Base-by-base conservation (phyloP, 1,139 yeast genomes). In the Yamadazyma pseudoaaseri region DNA sequence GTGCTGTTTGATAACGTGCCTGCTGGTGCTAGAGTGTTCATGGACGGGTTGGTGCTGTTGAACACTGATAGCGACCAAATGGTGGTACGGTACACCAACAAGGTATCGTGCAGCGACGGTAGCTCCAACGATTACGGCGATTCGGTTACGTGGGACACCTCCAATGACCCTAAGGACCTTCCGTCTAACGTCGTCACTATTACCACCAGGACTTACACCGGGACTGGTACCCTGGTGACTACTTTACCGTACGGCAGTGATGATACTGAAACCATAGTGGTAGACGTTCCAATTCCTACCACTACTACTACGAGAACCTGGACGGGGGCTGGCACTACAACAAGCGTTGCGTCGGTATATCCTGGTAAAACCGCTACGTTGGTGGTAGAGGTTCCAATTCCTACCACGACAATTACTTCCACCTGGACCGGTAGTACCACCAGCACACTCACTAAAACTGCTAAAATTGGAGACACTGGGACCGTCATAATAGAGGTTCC, bases 11-110 rank as follows among this genome's bases (percentile, higher is more conserved):
- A 26, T 1, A 51, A 54, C 33, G 35, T 61, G 21, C 65, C 67
- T 2, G 56, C 61, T 3, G 67, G 65, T 3, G 59, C 46, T 39
- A 47, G 64, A 23, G 61, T 62, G n/a, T 62, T 48, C 38, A 38
- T 62, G 25, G 58, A 50, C 36, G 44, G 43, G 3, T 37, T 51
- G 9, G 35, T 36, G 15, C 9, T 33, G 3, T 29, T 38, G 11
- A 13, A 12, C 11, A 6, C 28, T 3, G 7, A 4, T 7, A 14
- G 20, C 7, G 18, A 28, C 20, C 31, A 44, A 22, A 9, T 31
- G 14, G 7, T 9, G 2, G 27, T 31, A 6, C 9, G 5, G 5
- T 41, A 42, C 24, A 25, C 32, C 8, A 38, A 44, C 26, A 31
- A 8, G 7, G 43, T 30, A 16, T 15, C 16, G 9, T 43, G 51